Percentiles rank a stretch among this genome's conserved stretches.
Evolutionary conservation across 352 stramenopile genomes (phyloP).

Genomic region (Thalassiosira mediterranea): DNA sequence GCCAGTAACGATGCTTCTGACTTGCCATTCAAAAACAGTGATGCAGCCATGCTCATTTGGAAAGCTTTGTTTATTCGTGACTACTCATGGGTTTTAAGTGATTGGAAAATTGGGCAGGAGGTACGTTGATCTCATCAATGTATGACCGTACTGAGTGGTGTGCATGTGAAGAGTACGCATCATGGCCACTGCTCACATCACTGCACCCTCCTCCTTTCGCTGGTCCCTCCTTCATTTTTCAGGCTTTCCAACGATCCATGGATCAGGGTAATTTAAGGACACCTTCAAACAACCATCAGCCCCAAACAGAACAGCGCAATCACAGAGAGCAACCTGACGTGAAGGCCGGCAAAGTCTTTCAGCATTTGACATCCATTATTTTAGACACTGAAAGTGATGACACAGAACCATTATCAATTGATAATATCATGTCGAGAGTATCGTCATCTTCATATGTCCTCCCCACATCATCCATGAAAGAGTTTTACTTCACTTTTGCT

Average conservation of each 20-base stretch:
- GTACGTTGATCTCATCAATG: too few relatives aligned
- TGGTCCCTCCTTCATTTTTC: too few relatives aligned
- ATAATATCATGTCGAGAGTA: background rate
- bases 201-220: too few relatives aligned
- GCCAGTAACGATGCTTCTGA: constrained; percentile 9
- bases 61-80: constrained; percentile 58
- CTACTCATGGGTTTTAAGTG: constrained; percentile 53
- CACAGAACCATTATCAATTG: background rate
- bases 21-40: constrained; percentile 5
- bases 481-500: constrained; percentile 82
- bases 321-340: background rate
- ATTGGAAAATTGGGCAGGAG: constrained; percentile 56
- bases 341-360: constrained; percentile 25
- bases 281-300: too few relatives aligned
- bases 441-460: constrained; percentile 9
- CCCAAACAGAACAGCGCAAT: too few relatives aligned
- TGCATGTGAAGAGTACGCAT: too few relatives aligned
- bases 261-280: too few relatives aligned
- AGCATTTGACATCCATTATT: constrained; percentile 39
- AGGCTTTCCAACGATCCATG: constrained; percentile 46
- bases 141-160: too few relatives aligned
- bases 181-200: too few relatives aligned
- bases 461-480: constrained; percentile 56
- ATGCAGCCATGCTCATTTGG: constrained; percentile 55
- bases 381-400: constrained; percentile 17